These are phyloP conservation scores for Truncatella angustata DNA, from an alignment of 2,329 filamentous ascomycete species.

Conservation along the genomic window DNA sequence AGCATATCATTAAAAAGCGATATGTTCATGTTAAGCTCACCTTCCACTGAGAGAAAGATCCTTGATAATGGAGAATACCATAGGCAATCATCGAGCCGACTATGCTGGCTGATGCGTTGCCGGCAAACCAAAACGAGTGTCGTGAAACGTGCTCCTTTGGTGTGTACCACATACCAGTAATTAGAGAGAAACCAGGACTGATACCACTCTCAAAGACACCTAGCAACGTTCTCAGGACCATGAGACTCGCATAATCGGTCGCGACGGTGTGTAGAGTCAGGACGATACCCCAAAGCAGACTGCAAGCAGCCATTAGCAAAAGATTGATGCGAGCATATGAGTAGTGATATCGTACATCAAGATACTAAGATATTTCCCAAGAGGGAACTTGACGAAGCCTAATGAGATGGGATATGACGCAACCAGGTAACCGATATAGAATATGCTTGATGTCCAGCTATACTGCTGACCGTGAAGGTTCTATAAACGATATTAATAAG, in stretches of 20 bases:
- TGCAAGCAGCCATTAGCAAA: not conserved
- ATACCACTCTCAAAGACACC: not conserved
- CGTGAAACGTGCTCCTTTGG: not conserved
- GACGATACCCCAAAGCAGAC: not conserved
- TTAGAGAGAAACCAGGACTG: not conserved
- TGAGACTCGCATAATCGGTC: not conserved
- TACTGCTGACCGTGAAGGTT: slow-evolving; percentile 27
- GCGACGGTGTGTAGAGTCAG: not conserved
- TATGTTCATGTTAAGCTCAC: not conserved
- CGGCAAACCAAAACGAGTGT: not conserved
- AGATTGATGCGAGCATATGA: not conserved
- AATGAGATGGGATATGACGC: not conserved
- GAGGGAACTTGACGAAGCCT: not conserved
- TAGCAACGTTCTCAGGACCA: not conserved
- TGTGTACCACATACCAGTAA: not conserved
- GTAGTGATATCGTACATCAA: not conserved
- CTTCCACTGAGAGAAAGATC: not conserved
- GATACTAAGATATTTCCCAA: not conserved
- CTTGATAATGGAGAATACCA: not conserved
- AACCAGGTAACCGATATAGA: not conserved
- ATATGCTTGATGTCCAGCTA: not conserved
- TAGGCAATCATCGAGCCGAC: not conserved
- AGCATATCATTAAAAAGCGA: not conserved
- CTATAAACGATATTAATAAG: too few species aligned
- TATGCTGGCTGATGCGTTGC: not conserved